These are phyloP conservation scores for Euphrasia arctica DNA, from an alignment of 305 asterid species.

Conservation along the genomic window DNA sequence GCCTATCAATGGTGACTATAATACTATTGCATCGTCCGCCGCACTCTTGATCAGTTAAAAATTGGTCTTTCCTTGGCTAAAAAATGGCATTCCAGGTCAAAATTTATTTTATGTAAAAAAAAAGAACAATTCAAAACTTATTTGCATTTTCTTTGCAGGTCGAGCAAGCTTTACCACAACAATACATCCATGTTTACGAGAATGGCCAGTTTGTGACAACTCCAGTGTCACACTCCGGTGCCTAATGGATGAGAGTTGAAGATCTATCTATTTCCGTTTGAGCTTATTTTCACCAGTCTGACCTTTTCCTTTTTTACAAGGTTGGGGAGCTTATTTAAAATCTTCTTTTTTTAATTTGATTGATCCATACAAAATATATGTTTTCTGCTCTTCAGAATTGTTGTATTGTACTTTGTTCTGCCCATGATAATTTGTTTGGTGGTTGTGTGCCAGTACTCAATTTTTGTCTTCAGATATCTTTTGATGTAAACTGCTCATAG, in stretches of 20 bases:
- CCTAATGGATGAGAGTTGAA: conserved; percentile 29
- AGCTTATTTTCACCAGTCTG: conserved; percentile 15
- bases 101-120: no score
- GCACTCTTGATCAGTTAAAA: background rate
- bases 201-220: conserved; percentile 86
- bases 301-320: conserved; percentile 22
- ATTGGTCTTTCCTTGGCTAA: background rate
- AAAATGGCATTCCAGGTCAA: background rate
- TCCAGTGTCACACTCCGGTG: conserved; percentile 93
- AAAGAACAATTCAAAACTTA: background rate
- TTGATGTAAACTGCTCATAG: background rate
- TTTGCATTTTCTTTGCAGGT: conserved; percentile 42
- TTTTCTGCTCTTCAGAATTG: conserved; percentile 22
- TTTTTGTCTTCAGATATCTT: background rate
- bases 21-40: background rate
- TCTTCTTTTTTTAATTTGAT: conserved; percentile 13
- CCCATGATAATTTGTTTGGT: conserved; percentile 13
- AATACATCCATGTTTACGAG: conserved; percentile 67
- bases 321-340: conserved; percentile 9
- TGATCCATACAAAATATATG: conserved; percentile 9
- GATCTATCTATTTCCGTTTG: background rate
- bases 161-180: conserved; percentile 94
- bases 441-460: background rate
- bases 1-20: background rate
- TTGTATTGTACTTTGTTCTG: conserved; percentile 26